Evolutionary conservation across 352 stramenopile genomes (phyloP).

Genomic region (Aphanomyces invadans): DNA sequence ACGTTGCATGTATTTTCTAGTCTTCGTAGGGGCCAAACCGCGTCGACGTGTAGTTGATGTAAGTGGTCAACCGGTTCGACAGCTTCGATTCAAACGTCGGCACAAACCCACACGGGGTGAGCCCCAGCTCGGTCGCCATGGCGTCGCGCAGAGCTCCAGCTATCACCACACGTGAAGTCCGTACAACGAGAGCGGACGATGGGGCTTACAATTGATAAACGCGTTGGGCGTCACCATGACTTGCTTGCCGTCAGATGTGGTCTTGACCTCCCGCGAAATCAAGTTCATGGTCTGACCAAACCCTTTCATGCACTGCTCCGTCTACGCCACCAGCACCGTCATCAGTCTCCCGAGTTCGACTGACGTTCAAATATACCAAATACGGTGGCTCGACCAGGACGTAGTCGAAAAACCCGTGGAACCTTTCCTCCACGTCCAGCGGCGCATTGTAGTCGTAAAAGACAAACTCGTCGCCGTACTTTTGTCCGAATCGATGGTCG

Average conservation of each 20-base stretch:
- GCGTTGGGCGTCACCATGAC: slow-evolving; percentile 9
- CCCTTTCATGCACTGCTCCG: slow-evolving; percentile 16
- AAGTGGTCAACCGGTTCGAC: slow-evolving; percentile 22
- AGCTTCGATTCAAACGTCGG: slow-evolving; percentile 26
- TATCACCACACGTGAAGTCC: neutral
- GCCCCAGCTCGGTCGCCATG: slow-evolving; percentile 16
- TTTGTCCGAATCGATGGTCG: slow-evolving; percentile 23
- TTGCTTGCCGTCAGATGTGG: neutral
- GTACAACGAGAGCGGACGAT: neutral
- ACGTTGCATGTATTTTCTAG: no score
- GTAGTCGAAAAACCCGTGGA: slow-evolving; percentile 25
- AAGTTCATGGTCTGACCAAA: slow-evolving; percentile 22
- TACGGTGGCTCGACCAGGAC: slow-evolving; percentile 23
- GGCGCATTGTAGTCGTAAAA: slow-evolving; percentile 26
- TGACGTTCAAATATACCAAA: neutral
- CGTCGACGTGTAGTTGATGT: slow-evolving; percentile 25
- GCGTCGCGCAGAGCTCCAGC: slow-evolving; percentile 12
- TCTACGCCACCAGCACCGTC: neutral
- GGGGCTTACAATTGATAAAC: slow-evolving; percentile 19
- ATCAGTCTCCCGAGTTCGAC: neutral
- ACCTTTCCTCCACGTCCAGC: slow-evolving; percentile 11
- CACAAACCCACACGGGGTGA: slow-evolving; percentile 13
- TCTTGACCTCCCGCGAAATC: slow-evolving; percentile 15
- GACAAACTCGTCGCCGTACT: slow-evolving; percentile 23
- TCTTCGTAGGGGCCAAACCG: slow-evolving; percentile 19